Conservation (phyloP, 164 flowering plant genomes). For the grape (Vitis vinifera) region ASM3070453v1 NC_081817.1:19184501-19185000, state of each 20-base stretch:
- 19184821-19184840: too few relatives aligned
- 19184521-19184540: slow-evolving; percentile 98
- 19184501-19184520: slow-evolving; percentile 92
- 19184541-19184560: slow-evolving; percentile 95
- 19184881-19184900: too few relatives aligned
- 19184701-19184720: slow-evolving; percentile 92
- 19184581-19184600: slow-evolving; percentile 99
- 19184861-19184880: too few relatives aligned
- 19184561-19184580: slow-evolving; percentile 99
- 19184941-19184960: too few relatives aligned
- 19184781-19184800: background rate
- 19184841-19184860: too few relatives aligned
- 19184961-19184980: too few relatives aligned
- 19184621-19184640: slow-evolving; percentile 44
- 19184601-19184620: slow-evolving; percentile 59
- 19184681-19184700: slow-evolving; percentile 64
- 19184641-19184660: slow-evolving; percentile 40
- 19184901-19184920: too few relatives aligned
- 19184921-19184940: too few relatives aligned
- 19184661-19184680: slow-evolving; percentile 49
- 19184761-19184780: background rate
- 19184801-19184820: too few relatives aligned
- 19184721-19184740: slow-evolving; percentile 96
- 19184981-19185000: too few relatives aligned
- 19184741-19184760: slow-evolving; percentile 86